Conservation (phyloP, 2,329 filamentous ascomycete genomes). For the Colletotrichum plurivorum region DNA sequence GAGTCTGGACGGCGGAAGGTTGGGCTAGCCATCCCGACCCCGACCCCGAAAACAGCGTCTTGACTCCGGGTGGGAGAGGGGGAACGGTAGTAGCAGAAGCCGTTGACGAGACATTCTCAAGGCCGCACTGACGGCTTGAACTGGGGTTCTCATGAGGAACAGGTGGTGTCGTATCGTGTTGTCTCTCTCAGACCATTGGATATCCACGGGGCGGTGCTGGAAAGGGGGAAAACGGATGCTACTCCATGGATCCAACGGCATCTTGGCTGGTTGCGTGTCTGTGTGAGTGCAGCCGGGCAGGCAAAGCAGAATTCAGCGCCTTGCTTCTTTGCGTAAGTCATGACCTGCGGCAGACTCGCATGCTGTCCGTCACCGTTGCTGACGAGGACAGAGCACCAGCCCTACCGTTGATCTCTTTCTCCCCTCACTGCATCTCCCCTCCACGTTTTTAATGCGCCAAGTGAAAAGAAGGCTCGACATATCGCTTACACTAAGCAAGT, state of each 20-base stretch:
- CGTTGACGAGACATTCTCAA: conserved; percentile 32
- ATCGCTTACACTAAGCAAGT: conserved; percentile 15
- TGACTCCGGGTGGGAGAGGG: not conserved
- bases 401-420: conserved; percentile 13
- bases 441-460: conserved; percentile 11
- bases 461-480: conserved; percentile 32
- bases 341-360: conserved; percentile 20
- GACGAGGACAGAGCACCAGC: conserved; percentile 17
- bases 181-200: conserved; percentile 27
- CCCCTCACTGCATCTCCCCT: too few relatives aligned
- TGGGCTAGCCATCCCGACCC: not conserved
- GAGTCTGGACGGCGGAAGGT: not conserved
- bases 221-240: conserved; percentile 20
- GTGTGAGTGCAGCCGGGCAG: conserved; percentile 25
- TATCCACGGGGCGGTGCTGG: conserved; percentile 23
- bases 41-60: conserved; percentile 7
- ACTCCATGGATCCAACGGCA: conserved; percentile 29
- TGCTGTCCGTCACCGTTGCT: not conserved
- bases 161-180: conserved; percentile 29
- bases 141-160: conserved; percentile 32
- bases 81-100: conserved; percentile 8
- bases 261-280: conserved; percentile 31
- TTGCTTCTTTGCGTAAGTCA: conserved; percentile 36
- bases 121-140: conserved; percentile 29
- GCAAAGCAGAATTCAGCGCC: conserved; percentile 25